phyloP scores from a whole-genome alignment of 1,284 basidiomycete species.

The Bondarzewia mesenterica region DNA sequence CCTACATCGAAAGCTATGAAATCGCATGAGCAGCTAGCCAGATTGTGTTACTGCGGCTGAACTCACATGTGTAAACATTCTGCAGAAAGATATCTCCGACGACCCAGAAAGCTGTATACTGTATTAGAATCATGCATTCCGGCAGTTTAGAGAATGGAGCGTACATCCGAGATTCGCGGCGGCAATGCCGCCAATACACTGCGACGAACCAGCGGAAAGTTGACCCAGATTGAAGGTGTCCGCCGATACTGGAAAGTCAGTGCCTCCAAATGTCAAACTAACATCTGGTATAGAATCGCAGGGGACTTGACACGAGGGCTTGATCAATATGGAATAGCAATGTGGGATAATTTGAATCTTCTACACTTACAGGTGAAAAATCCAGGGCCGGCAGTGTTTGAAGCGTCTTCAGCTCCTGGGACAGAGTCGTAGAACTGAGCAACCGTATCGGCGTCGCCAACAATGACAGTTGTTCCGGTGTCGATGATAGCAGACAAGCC shows the following conservation, averaged over 20 bases:
- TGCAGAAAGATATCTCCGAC: conserved; percentile 15
- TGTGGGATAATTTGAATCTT: neutral
- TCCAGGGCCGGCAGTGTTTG: conserved; percentile 9
- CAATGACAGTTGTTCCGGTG: conserved; percentile 35
- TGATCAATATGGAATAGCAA: neutral
- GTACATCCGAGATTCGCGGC: neutral
- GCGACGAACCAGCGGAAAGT: neutral
- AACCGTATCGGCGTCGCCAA: conserved; percentile 34
- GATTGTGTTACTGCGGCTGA: neutral
- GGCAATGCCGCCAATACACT: conserved; percentile 3
- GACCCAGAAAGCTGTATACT: conserved; percentile 11
- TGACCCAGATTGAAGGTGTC: conserved; percentile 16
- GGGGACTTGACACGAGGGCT: conserved; percentile 10
- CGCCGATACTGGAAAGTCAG: conserved; percentile 13
- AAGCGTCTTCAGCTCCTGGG: conserved; percentile 21
- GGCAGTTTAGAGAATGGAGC: neutral
- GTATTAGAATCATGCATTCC: conserved; percentile 1
- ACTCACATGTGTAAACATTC: conserved; percentile 15
- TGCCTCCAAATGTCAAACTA: conserved; percentile 17
- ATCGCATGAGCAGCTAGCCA: neutral
- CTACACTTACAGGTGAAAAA: conserved; percentile 11
- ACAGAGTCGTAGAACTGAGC: conserved; percentile 30
- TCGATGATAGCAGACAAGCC: conserved; percentile 25
- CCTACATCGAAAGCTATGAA: conserved; percentile 13
- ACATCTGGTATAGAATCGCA: conserved; percentile 15